Conservation (phyloP, 2,329 filamentous ascomycete species). For the Phialophora macrospora region DNA sequence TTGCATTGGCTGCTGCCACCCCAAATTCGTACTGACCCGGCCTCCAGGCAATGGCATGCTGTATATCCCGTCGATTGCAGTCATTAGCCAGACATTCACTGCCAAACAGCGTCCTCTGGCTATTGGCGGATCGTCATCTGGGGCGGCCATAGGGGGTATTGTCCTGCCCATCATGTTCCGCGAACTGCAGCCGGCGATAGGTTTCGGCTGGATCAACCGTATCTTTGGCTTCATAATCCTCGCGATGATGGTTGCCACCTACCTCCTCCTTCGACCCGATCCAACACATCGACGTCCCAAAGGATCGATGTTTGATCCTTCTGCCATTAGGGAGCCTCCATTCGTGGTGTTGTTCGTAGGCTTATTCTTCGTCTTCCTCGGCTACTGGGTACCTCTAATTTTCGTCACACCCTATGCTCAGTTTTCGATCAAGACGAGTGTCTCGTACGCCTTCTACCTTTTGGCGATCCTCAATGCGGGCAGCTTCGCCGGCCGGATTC, state of each 20-base stretch:
- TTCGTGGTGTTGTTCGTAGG: conserved; percentile 16
- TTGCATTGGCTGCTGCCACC: conserved; percentile 42
- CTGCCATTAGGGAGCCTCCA: conserved; percentile 14
- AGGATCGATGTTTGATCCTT: conserved; percentile 19
- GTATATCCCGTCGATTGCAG: conserved; percentile 52
- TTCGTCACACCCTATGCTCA: conserved; percentile 18
- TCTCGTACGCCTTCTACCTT: conserved; percentile 19
- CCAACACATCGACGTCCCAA: conserved; percentile 8
- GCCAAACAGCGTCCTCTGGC: conserved; percentile 40
- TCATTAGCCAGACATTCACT: conserved; percentile 60
- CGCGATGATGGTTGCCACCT: conserved; percentile 14
- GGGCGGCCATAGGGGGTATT: conserved; percentile 29
- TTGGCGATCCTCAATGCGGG: conserved; percentile 21
- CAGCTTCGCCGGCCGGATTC: conserved; percentile 18
- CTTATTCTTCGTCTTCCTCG: conserved; percentile 19
- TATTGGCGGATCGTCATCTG: conserved; percentile 30
- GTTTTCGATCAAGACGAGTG: conserved; percentile 20
- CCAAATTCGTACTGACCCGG: conserved; percentile 38
- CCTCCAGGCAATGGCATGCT: conserved; percentile 51
- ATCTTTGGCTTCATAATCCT: conserved; percentile 26
- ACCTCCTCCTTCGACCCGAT: conserved; percentile 18
- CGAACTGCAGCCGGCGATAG: conserved; percentile 54
- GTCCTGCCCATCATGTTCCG: conserved; percentile 49
- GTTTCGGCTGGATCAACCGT: conserved; percentile 59
- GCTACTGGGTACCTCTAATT: conserved; percentile 19